Evolutionary conservation across 164 flowering plant genomes (phyloP), one percentile per base, ranked within the genome.

Genomic region (Liriodendron chinense): DNA sequence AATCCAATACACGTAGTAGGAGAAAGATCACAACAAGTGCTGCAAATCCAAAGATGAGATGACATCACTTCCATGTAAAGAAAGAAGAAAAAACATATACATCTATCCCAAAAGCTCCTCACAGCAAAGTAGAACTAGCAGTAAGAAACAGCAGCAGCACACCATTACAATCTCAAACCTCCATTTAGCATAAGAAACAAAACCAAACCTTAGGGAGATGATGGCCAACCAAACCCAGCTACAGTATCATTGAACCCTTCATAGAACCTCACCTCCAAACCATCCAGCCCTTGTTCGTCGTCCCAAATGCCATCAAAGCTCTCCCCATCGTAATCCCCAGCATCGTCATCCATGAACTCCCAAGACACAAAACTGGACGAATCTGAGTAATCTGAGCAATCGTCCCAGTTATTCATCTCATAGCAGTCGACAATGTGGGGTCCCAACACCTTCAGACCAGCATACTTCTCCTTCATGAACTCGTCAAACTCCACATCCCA

Each of bases 401-500:
- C 78, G 9, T 86, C 89, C 86, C 82, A 83, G 64, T 76, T 72
- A 62, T 75, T 75, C 65, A 64, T 78, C 59, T 82, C 85, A 6
- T 77, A 82, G 49, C 74, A 72, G 24, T 83, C 85, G 0, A 72
- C 78, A 10, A 86, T 78, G 25, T 28, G 69, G 9, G 89, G 89
- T n/a, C 89, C 89, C 28, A 82, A 59, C 47, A 82, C 76, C 72
- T 80, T 78, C 80, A 87, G 68, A 6, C 78, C 69, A 0, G 87
- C 49, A 72, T 34, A 80, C 3, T 72, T 78, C 70, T 86, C 82
- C n/a, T 71, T 67, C 65, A 85, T 68, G 22, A 79, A 71, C 25
- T 82, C 78, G 34, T 85, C 86, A 1, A 86, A 86, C 16, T 86
- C 82, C 72, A 88, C 88, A 77, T 80, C 78, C 90, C 89, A 88